Base-by-base conservation (phyloP, 75 land plant genomes). In the Cupressus sempervirens region DNA sequence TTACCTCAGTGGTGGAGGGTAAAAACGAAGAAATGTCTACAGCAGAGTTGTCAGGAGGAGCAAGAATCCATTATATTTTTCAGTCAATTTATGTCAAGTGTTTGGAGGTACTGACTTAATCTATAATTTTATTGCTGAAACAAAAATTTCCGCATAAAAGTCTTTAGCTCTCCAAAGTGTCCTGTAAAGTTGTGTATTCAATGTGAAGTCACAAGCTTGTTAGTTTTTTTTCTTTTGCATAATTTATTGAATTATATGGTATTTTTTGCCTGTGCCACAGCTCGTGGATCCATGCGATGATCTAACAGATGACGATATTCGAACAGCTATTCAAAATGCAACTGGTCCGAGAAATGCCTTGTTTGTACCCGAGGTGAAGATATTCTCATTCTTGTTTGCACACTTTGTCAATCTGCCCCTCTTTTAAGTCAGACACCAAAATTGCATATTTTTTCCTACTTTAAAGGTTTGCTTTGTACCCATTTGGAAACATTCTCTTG, bases 241-340 rank as follows among this genome's bases (percentile, higher is more conserved):
- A 14, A 26, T 43, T 46, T 36, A 74, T 26, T 32, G 62, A 3
- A 62, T 7, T 46, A 18, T 43, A 38, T 26, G 14, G 16, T 32
- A 80, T 32, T 46, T 15, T 53, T 81, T 29, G 40, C 48, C 0
- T 82, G 82, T 52, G 30, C 4, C 85, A 77, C 91, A 97, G 98
- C 98, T 96, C 82, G 98, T 97, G 38, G 99, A 97, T 88, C 99
- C 99, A 72, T 97, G 96, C 93, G 96, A 93, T 76, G 98, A 93
- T 74, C 84, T 97, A 67, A 94, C 91, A 76, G 98, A 97, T 87
- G 98, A 94, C 80, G 96, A 97, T 87, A 97, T 97, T 84, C 88
- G 98, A 76, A 92, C 93, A 84, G 94, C 99, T 26, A 93, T 97
- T 76, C 99, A 96, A 89, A 97, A 97, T 93, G 95, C 99, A 26